A percentile compares a stretch with the other conserved stretches of the same genome.
These are phyloP conservation scores for Puccinia triticina DNA, from an alignment of 1,284 basidiomycete genomes.

Conservation along the genomic window DNA sequence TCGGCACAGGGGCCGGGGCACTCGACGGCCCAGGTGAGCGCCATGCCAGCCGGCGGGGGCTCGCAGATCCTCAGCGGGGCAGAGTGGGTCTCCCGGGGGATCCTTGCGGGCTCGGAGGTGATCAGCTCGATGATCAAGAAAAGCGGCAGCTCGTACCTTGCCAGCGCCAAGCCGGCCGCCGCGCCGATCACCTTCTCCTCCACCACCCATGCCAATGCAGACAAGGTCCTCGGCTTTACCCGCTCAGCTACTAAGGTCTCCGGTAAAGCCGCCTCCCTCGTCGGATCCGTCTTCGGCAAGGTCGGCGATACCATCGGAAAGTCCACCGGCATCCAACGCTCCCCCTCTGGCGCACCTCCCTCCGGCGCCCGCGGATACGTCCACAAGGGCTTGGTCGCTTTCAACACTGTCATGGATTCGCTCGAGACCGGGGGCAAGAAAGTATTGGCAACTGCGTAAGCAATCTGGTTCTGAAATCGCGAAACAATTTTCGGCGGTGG, in stretches of 20 bases:
- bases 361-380: constrained; percentile 59
- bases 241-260: constrained; percentile 53
- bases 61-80: constrained; percentile 54
- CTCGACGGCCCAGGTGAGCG: neutral
- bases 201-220: constrained; percentile 53
- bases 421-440: constrained; percentile 58
- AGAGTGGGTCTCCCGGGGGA: constrained; percentile 56
- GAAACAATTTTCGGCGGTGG: too few species aligned
- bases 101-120: constrained; percentile 57
- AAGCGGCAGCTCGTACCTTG: constrained; percentile 55
- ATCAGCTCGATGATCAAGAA: constrained; percentile 55
- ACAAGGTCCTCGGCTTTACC: constrained; percentile 52
- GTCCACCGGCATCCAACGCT: constrained; percentile 58
- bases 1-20: neutral
- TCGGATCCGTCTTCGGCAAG: constrained; percentile 57
- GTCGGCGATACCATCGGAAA: constrained; percentile 59
- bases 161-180: constrained; percentile 51
- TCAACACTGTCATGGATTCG: constrained; percentile 59
- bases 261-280: constrained; percentile 57
- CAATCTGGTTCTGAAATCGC: neutral
- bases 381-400: constrained; percentile 58
- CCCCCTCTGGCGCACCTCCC: constrained; percentile 52
- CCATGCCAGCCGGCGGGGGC: constrained; percentile 47
- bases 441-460: constrained; percentile 48
- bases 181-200: constrained; percentile 55